Percentiles rank a stretch among this genome's conserved stretches.
Conservation (phyloP, 106 monocot genomes). For the Agapanthus africanus region DNA sequence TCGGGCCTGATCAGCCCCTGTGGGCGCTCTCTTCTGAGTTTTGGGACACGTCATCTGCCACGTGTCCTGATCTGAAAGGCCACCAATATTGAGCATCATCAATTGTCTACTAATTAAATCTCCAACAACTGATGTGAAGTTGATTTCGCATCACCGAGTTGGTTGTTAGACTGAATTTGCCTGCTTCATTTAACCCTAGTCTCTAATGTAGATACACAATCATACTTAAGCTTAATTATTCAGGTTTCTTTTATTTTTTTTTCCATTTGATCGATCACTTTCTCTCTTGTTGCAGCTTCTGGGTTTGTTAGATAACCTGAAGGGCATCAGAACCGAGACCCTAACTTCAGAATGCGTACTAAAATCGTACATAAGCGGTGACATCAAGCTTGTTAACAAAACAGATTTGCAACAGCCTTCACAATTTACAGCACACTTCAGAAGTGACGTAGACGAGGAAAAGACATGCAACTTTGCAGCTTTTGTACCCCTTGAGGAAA, state of each 20-base stretch:
- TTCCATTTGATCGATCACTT: not conserved
- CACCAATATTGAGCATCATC: too few species aligned
- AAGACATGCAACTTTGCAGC: constrained; percentile 66
- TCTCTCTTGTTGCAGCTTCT: constrained; percentile 34
- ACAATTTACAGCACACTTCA: constrained; percentile 63
- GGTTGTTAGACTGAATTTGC: too few species aligned
- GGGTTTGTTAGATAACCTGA: constrained; percentile 62
- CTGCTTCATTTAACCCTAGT: too few species aligned
- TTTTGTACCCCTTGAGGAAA: constrained; percentile 67
- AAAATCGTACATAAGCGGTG: constrained; percentile 46
- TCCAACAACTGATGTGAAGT: not conserved
- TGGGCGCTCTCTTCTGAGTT: too few species aligned
- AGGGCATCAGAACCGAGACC: constrained; percentile 61
- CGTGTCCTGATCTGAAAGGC: too few species aligned
- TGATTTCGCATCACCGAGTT: not conserved
- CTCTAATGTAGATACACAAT: too few species aligned
- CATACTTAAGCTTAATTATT: not conserved
- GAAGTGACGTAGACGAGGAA: constrained; percentile 42
- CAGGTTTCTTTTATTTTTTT: not conserved
- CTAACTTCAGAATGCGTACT: constrained; percentile 65
- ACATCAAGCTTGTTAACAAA: constrained; percentile 51
- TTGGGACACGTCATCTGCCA: too few species aligned
- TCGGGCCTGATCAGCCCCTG: too few species aligned
- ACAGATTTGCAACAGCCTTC: constrained; percentile 43
- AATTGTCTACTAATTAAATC: not conserved